Conservation (phyloP, 129 eudicot species). For the Arctium minus region DNA sequence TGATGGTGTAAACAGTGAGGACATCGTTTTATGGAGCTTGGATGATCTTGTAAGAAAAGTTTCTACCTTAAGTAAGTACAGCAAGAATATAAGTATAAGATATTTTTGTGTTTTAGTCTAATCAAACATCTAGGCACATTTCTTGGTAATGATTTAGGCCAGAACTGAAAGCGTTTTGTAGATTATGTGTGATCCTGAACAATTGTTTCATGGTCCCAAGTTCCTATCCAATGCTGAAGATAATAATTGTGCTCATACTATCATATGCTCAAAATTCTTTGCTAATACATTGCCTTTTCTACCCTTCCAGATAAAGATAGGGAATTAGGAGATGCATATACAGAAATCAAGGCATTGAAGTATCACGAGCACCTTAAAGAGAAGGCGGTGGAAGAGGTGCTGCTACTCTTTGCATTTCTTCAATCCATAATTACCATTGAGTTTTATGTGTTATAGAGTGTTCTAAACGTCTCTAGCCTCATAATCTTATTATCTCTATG, state of each 20-base stretch:
- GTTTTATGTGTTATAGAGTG: background rate
- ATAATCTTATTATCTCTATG: background rate
- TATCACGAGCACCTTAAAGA: conserved; percentile 69
- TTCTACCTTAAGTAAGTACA: background rate
- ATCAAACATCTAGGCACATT: background rate
- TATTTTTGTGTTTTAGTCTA: background rate
- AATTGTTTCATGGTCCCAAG: background rate
- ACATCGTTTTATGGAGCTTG: background rate
- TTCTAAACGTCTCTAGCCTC: background rate
- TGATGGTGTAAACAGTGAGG: background rate
- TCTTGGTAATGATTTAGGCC: background rate
- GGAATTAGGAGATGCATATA: conserved; percentile 75
- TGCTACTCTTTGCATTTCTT: background rate
- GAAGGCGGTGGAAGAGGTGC: conserved; percentile 84
- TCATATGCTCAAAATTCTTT: background rate
- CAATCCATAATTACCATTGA: background rate
- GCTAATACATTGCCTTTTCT: conserved; percentile 6
- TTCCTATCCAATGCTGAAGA: background rate
- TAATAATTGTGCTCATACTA: background rate
- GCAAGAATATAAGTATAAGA: background rate
- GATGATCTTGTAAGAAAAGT: background rate
- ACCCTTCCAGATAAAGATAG: conserved; percentile 78
- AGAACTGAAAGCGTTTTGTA: background rate
- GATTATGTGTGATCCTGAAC: background rate
- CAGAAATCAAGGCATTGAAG: conserved; percentile 79